These are phyloP conservation scores for Fusarium heterosporum DNA, from an alignment of 2,329 filamentous ascomycete genomes.

Conservation along the genomic window DNA sequence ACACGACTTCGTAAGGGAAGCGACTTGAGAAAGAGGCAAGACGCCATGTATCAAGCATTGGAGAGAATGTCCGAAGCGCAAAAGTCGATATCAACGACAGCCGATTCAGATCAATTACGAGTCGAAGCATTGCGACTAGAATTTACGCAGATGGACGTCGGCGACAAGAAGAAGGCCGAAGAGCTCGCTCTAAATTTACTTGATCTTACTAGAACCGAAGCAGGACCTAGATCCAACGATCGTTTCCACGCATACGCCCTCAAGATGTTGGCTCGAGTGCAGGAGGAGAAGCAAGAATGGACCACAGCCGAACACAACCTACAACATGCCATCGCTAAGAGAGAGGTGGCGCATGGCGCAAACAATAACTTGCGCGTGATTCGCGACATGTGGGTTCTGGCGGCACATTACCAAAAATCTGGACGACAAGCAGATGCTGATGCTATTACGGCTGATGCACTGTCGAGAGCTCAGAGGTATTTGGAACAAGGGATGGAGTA, in stretches of 20 bases:
- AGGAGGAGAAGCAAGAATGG: slow-evolving; percentile 51
- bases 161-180: slow-evolving; percentile 49
- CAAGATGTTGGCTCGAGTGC: slow-evolving; percentile 54
- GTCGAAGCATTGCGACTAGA: slow-evolving; percentile 52
- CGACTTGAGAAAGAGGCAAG: slow-evolving; percentile 45
- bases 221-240: slow-evolving; percentile 46
- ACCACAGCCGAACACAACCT: slow-evolving; percentile 51
- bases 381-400: slow-evolving; percentile 55
- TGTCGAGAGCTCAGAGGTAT: slow-evolving; percentile 50
- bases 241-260: slow-evolving; percentile 55
- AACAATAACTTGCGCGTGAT: slow-evolving; percentile 52
- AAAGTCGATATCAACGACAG: slow-evolving; percentile 12
- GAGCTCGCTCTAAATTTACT: slow-evolving; percentile 48
- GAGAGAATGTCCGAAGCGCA: slow-evolving; percentile 40
- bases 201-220: slow-evolving; percentile 41
- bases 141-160: slow-evolving; percentile 55
- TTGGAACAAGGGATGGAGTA: slow-evolving; percentile 42
- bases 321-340: slow-evolving; percentile 49
- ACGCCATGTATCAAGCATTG: slow-evolving; percentile 50
- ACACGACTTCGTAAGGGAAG: slow-evolving; percentile 51
- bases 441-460: slow-evolving; percentile 49
- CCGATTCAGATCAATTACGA: slow-evolving; percentile 46
- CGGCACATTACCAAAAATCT: slow-evolving; percentile 50
- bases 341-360: slow-evolving; percentile 53
- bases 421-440: slow-evolving; percentile 47